These are phyloP conservation scores for Oryza officinalis DNA, from an alignment of 176 grass and related monocot genomes.

Conservation along the genomic window DNA sequence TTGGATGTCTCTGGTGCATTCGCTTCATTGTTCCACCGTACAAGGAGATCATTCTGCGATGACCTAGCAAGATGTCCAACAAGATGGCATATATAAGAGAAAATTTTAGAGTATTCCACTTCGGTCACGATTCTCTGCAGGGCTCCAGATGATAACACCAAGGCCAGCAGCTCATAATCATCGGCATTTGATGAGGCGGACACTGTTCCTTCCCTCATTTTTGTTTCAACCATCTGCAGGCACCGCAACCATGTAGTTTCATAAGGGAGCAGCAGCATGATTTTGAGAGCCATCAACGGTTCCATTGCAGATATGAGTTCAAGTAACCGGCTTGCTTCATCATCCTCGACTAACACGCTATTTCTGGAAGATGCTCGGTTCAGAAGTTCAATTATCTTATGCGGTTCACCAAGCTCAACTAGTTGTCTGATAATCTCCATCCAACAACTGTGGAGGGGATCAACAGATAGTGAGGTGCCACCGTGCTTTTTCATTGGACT, in stretches of 20 bases:
- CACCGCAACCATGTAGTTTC: conserved; percentile 58
- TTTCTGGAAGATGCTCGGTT: conserved; percentile 58
- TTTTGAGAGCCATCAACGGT: conserved; percentile 67
- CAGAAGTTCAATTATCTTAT: conserved; percentile 62
- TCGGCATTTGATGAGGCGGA: conserved; percentile 54
- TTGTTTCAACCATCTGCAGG: conserved; percentile 61
- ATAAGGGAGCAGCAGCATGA: conserved; percentile 66
- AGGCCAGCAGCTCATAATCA: conserved; percentile 57
- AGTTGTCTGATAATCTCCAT: conserved; percentile 74
- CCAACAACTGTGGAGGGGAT: conserved; percentile 91
- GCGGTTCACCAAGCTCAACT: conserved; percentile 52
- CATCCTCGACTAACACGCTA: conserved; percentile 55
- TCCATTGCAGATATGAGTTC: conserved; percentile 52
- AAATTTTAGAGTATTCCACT: conserved; percentile 49
- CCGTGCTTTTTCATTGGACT: conserved; percentile 53
- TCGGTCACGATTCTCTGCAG: conserved; percentile 42
- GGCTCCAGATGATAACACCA: conserved; percentile 65
- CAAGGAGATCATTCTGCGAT: conserved; percentile 59
- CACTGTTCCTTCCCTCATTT: conserved; percentile 60
- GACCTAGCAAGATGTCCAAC: conserved; percentile 58
- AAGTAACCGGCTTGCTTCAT: conserved; percentile 59
- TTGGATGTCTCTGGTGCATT: neutral
- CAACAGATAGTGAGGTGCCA: conserved; percentile 34
- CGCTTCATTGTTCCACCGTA: conserved; percentile 19
- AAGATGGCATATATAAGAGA: conserved; percentile 69